Evolutionary conservation across 2,329 filamentous ascomycete genomes (phyloP), one percentile per base, ranked within the genome.

Genomic region (Hypoxylon sp.): DNA sequence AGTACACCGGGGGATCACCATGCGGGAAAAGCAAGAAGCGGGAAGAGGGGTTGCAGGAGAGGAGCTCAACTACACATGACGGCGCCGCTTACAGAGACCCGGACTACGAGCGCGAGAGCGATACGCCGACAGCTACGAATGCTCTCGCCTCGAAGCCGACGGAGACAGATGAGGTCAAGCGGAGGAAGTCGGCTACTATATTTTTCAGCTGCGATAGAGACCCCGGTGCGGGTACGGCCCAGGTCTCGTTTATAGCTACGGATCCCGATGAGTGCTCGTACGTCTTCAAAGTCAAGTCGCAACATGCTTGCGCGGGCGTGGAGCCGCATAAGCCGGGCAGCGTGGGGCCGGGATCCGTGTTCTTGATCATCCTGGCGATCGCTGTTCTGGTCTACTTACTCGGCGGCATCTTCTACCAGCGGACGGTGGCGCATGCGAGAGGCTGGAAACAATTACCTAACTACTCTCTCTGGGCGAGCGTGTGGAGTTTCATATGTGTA

Each of bases 371-470:
- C 78, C 87, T 89, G 72, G 84, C 86, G 66, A 87, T 90, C 66
- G 92, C 94, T 9, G 86, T 98, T 39, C 82, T 95, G 9, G 96
- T 96, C 22, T 99, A 99, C 81, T 84, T 97, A 61, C 87, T 97
- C 39, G 96, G 96, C 73, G 96, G 96, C 76, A 92, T 97, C 74
- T 94, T 97, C 70, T 99, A 98, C 84, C 95, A 98, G 81, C 90
- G 96, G 66, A 97, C 94, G 33, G 94, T 99, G 64, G 91, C 94
- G 81, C 93, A 99, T 79, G 94, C 97, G 74, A 88, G 96, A 69
- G 96, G 96, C 52, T 98, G 95, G 96, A 89, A 93, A 74, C 96
- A 99, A 80, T 84, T 98, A 74, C 96, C 96, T 59, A 98, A 99
- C 82, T 98, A 96, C 83, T 90, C 88, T 74, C 87, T 98, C 74